These are phyloP conservation scores for Plectosphaerella plurivora DNA, from an alignment of 2,329 filamentous ascomycete genomes.

Conservation along the genomic window DNA sequence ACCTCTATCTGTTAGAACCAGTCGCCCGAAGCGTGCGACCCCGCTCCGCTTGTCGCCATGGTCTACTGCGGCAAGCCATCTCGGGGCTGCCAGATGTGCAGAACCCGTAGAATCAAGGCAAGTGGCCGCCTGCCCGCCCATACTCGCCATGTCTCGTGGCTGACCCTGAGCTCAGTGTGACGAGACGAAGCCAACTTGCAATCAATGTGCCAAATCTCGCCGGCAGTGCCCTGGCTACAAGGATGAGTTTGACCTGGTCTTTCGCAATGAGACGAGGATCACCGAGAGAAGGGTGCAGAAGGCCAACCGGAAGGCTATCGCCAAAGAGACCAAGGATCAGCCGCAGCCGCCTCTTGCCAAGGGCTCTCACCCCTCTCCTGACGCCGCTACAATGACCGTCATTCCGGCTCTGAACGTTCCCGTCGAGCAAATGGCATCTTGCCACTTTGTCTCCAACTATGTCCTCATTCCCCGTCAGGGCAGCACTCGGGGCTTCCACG, in stretches of 20 bases:
- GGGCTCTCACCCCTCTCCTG: slow-evolving; percentile 14
- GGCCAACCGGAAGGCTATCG: slow-evolving; percentile 42
- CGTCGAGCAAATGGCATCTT: slow-evolving; percentile 50
- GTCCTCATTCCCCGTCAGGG: slow-evolving; percentile 48
- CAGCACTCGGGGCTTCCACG: slow-evolving; percentile 51
- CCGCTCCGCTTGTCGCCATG: slow-evolving; percentile 38
- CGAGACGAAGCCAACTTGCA: slow-evolving; percentile 62
- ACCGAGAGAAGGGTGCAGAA: slow-evolving; percentile 59
- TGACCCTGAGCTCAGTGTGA: slow-evolving; percentile 47
- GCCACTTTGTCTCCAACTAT: slow-evolving; percentile 59
- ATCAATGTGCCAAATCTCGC: slow-evolving; percentile 60
- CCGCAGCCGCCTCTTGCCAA: slow-evolving; percentile 7
- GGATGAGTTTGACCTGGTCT: slow-evolving; percentile 68
- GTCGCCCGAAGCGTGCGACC: background rate
- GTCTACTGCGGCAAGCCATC: slow-evolving; percentile 65
- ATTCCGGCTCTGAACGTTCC: slow-evolving; percentile 37
- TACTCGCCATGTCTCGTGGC: background rate
- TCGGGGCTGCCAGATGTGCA: slow-evolving; percentile 69
- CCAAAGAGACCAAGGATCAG: slow-evolving; percentile 25
- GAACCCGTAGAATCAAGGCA: slow-evolving; percentile 68
- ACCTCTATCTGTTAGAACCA: background rate
- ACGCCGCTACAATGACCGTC: slow-evolving; percentile 17
- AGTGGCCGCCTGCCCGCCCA: background rate
- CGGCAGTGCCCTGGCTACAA: slow-evolving; percentile 64
- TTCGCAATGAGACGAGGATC: slow-evolving; percentile 67